Conservation (phyloP, 768 basidiomycete species). For the Tylopilus vinaceipallidus region DNA sequence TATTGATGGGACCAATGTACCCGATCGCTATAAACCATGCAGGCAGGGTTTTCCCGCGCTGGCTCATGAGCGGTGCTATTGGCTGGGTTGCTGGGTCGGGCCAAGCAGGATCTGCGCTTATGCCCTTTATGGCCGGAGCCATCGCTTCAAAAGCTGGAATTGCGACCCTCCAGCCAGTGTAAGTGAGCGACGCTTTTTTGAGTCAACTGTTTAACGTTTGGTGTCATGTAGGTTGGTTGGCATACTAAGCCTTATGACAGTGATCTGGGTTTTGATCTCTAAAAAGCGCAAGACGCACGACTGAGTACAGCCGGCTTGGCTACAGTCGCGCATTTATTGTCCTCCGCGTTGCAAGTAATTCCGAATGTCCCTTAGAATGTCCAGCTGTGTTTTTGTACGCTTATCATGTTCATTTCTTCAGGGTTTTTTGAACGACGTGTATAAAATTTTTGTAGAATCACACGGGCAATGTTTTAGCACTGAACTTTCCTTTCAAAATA, state of each 20-base stretch:
- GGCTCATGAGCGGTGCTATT: conserved; percentile 37
- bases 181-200: conserved; percentile 25
- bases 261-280: conserved; percentile 40
- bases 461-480: too few species aligned
- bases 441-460: too few species aligned
- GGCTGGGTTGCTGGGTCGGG: conserved; percentile 56
- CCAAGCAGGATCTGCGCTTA: conserved; percentile 46
- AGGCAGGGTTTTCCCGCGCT: conserved; percentile 34
- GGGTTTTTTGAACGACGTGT: too few species aligned
- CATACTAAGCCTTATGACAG: conserved; percentile 39
- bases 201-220: neutral
- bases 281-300: conserved; percentile 16
- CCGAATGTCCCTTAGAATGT: too few species aligned
- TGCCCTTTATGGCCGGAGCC: conserved; percentile 52
- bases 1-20: conserved; percentile 75
- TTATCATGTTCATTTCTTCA: too few species aligned
- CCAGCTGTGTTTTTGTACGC: too few species aligned
- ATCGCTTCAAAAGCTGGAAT: conserved; percentile 43
- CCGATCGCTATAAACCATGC: conserved; percentile 47
- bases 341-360: neutral
- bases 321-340: neutral
- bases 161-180: conserved; percentile 48
- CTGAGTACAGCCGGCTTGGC: neutral
- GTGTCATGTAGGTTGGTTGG: conserved; percentile 23
- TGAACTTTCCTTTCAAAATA: too few species aligned